phyloP scores from a whole-genome alignment of 129 eudicot genomes.

The Pulicaria dysenterica region DNA sequence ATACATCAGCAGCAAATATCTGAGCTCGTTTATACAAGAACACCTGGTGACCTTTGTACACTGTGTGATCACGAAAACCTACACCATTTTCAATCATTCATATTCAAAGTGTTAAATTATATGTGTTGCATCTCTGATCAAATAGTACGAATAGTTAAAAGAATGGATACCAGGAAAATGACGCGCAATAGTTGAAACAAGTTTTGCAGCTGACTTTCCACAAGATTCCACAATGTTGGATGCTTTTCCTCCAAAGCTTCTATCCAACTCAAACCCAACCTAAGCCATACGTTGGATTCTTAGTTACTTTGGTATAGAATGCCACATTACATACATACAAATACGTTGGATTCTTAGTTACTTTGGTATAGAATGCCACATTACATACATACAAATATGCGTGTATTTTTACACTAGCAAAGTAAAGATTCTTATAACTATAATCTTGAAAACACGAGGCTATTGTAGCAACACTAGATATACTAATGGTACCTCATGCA shows the following conservation, averaged over 20 bases:
- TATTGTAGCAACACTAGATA: neutral
- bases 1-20: constrained; percentile 85
- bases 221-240: constrained; percentile 73
- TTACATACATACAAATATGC: neutral
- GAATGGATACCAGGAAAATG: constrained; percentile 74
- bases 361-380: neutral
- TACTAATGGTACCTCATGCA: constrained; percentile 64
- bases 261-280: constrained; percentile 86
- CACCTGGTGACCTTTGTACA: constrained; percentile 92
- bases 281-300: constrained; percentile 23
- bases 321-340: neutral
- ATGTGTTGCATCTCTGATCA: neutral
- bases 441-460: constrained; percentile 2
- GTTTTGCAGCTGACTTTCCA: constrained; percentile 80
- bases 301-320: constrained; percentile 17
- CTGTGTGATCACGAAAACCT: constrained; percentile 92
- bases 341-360: constrained; percentile 11
- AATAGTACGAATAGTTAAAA: neutral
- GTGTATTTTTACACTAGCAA: neutral
- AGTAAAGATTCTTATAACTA: neutral
- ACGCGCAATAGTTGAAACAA: constrained; percentile 68
- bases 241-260: constrained; percentile 85
- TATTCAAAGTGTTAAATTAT: neutral
- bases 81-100: neutral
- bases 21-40: constrained; percentile 90